Evolutionary conservation across 495 filamentous ascomycete genomes (phyloP).

Genomic region (Cercophora samala): DNA sequence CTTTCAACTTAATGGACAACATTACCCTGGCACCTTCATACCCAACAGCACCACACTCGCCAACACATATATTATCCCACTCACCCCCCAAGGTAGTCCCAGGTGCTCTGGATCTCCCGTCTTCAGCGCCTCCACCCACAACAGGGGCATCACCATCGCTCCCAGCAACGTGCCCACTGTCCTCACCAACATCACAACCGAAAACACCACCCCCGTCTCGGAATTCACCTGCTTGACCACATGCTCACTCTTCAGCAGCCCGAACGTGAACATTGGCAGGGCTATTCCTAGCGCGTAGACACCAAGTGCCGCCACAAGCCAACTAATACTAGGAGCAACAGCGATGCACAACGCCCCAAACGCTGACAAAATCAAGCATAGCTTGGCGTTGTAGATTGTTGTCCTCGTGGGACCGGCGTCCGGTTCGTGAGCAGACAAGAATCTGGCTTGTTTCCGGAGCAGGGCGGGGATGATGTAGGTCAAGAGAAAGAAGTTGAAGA

Average conservation of each 20-base stretch:
- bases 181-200: slow-evolving; percentile 46
- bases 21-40: slow-evolving; percentile 14
- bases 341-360: slow-evolving; percentile 42
- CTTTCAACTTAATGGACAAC: too few relatives aligned
- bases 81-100: slow-evolving; percentile 36
- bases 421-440: neutral
- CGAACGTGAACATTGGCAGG: slow-evolving; percentile 44
- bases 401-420: slow-evolving; percentile 10
- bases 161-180: slow-evolving; percentile 43
- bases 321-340: slow-evolving; percentile 30
- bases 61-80: slow-evolving; percentile 34
- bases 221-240: neutral
- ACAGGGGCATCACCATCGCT: slow-evolving; percentile 39
- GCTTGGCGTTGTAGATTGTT: slow-evolving; percentile 28
- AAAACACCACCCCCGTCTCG: slow-evolving; percentile 38
- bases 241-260: slow-evolving; percentile 29
- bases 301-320: slow-evolving; percentile 38
- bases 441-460: slow-evolving; percentile 19
- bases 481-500: slow-evolving; percentile 43
- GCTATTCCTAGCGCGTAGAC: slow-evolving; percentile 45
- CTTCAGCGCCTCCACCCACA: slow-evolving; percentile 39
- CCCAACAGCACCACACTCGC: slow-evolving; percentile 18
- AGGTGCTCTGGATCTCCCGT: slow-evolving; percentile 19
- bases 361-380: slow-evolving; percentile 39
- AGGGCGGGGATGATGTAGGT: slow-evolving; percentile 37